phyloP scores from a whole-genome alignment of 2,329 filamentous ascomycete genomes.

The Dactylellina parvicollis region DNA sequence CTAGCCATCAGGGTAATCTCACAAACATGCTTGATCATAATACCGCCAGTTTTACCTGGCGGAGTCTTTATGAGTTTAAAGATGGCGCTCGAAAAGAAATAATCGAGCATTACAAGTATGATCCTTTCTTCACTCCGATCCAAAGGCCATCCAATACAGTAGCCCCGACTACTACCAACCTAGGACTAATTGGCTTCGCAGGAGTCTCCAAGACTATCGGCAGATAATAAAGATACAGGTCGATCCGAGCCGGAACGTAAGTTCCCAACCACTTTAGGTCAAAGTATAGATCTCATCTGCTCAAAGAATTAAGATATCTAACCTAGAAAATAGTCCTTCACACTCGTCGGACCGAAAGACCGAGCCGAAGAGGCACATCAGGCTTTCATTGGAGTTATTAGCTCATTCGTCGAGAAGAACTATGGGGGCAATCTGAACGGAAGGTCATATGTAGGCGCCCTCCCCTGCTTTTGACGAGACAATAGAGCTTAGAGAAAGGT shows the following conservation, averaged over 20 bases:
- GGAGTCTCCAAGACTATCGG: slow-evolving; percentile 28
- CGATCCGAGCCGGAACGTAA: slow-evolving; percentile 40
- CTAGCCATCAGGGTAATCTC: background rate
- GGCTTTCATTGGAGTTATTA: slow-evolving; percentile 26
- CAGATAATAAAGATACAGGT: slow-evolving; percentile 39
- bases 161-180: background rate
- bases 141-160: background rate
- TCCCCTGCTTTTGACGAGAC: background rate
- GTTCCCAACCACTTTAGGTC: background rate
- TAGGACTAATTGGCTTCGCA: background rate
- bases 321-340: slow-evolving; percentile 32
- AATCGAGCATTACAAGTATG: slow-evolving; percentile 40
- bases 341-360: slow-evolving; percentile 30
- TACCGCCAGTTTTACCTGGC: slow-evolving; percentile 47
- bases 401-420: slow-evolving; percentile 20
- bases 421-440: slow-evolving; percentile 9
- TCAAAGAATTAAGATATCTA: background rate
- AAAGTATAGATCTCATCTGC: background rate
- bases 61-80: slow-evolving; percentile 48
- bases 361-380: slow-evolving; percentile 12
- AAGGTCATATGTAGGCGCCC: slow-evolving; percentile 16
- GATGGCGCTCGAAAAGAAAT: slow-evolving; percentile 36
- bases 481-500: background rate
- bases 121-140: background rate
- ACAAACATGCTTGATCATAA: slow-evolving; percentile 31